Base-by-base conservation (phyloP, 1,139 yeast species). In the Pichia sp. region DNA sequence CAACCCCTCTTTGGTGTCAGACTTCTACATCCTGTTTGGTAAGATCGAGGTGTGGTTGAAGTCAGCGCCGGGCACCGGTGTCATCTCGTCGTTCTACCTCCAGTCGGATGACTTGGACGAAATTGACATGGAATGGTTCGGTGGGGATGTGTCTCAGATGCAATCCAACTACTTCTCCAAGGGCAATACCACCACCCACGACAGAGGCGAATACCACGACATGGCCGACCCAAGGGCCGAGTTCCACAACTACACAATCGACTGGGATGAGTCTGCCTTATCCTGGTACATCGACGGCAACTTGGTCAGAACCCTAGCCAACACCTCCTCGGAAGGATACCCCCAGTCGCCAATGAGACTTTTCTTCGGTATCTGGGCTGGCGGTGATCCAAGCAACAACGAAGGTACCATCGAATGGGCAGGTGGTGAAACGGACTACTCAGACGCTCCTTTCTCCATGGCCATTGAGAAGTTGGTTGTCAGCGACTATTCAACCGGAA, bases 41-140 rank as follows among this genome's bases (percentile, higher is more conserved):
- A 82, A 82, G 61, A 81, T 89, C 23, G 95, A 88, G 67, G 90
- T 84, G 8, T 77, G 75, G 1, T 68, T 87, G 57, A 79, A 84
- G 67, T 87, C 93, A 16, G 90, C 93, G 3, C 72, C 78, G 23
- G 96, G 96, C 30, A 70, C 70, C 47, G 97, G 96, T 57, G 77
- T 90, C 44, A 81, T 90, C 26, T 87, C 96, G 0, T 83, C 92
- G 2, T 84, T 89, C 64, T 89, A 84, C 62, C 75, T 90, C 57
- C 95, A 89, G 69, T 84, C 90, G 62, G 96, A 90, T 68, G 95
- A 86, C 64, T 73, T 85, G 59, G 97, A 90, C 70, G 97, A 90
- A 72, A 82, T 90, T 48, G 97, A 90, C 72, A 70, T 88, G 52
- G 97, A 90, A 69, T 84, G 93, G 81, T 75, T 87, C 54, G 97